These are phyloP conservation scores for Boletus mariae DNA, from an alignment of 1,284 basidiomycete genomes.

Conservation along the genomic window DNA sequence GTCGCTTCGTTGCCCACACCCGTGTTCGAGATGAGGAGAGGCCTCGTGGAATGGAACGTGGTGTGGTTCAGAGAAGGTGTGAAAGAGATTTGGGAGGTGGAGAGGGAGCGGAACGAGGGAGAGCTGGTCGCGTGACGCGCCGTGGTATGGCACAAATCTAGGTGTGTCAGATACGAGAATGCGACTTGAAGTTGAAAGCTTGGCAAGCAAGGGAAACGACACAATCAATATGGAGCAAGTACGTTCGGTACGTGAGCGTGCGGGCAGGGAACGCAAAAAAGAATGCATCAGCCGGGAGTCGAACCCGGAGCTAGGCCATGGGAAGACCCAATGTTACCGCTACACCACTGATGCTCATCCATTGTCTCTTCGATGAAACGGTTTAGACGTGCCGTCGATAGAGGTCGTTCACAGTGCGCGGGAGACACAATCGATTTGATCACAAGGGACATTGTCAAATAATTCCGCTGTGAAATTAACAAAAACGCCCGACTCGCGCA, in stretches of 20 bases:
- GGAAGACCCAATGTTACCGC: constrained; percentile 42
- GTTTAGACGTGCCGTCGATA: too few species aligned
- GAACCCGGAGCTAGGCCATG: constrained; percentile 56
- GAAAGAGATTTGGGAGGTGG: constrained; percentile 72
- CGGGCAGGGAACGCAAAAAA: neutral
- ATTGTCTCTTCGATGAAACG: too few species aligned
- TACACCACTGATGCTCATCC: constrained; percentile 35
- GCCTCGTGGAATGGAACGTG: constrained; percentile 91
- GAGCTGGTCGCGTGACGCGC: constrained; percentile 10
- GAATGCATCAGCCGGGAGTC: constrained; percentile 51
- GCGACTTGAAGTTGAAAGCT: neutral
- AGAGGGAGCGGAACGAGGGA: constrained; percentile 53
- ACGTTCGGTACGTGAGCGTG: neutral
- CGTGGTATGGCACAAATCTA: neutral
- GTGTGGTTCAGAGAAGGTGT: constrained; percentile 82
- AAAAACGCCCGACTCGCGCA: too few species aligned
- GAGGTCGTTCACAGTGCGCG: too few species aligned
- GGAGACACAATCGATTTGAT: too few species aligned
- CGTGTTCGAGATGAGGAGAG: constrained; percentile 74
- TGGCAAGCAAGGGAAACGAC: neutral
- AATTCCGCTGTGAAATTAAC: too few species aligned
- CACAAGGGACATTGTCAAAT: neutral
- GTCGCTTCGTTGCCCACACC: constrained; percentile 78
- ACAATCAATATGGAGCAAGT: too few species aligned
- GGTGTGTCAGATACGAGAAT: neutral